A percentile compares a stretch with the other conserved stretches of the same genome.
phyloP scores from a whole-genome alignment of 2,329 filamentous ascomycete species.

The Tolypocladium tundrense region DNA sequence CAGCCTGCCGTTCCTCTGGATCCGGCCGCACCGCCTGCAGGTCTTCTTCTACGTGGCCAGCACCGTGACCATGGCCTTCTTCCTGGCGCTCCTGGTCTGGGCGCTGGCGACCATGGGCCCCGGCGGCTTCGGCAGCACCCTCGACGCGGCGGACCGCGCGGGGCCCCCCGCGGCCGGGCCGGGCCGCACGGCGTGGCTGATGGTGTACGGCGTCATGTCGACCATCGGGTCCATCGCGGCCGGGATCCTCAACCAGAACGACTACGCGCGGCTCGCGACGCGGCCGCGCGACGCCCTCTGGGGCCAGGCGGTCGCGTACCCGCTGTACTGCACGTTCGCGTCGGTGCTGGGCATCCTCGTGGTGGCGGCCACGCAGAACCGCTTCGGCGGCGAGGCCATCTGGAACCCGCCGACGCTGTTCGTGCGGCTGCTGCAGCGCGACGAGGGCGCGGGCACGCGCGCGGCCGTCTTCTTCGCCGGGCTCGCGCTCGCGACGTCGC shows the following conservation, averaged over 20 bases:
- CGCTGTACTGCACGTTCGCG: slow-evolving; percentile 23
- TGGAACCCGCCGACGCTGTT: slow-evolving; percentile 28
- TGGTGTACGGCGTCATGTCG: slow-evolving; percentile 25
- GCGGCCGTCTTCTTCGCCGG: slow-evolving; percentile 28
- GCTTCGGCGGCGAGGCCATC: slow-evolving; percentile 22
- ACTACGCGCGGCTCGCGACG: slow-evolving; percentile 24
- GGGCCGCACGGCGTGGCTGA: slow-evolving; percentile 22
- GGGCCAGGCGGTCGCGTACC: slow-evolving; percentile 24
- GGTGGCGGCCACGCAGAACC: slow-evolving; percentile 26
- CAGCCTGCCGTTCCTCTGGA: slow-evolving; percentile 32
- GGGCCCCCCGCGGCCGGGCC: slow-evolving; percentile 17
- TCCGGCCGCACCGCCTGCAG: slow-evolving; percentile 31
- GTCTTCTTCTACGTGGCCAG: slow-evolving; percentile 30
- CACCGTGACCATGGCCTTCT: slow-evolving; percentile 28
- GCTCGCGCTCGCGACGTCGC: slow-evolving; percentile 22
- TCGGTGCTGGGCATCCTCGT: slow-evolving; percentile 29
- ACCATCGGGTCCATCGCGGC: slow-evolving; percentile 26
- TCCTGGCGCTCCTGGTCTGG: slow-evolving; percentile 32
- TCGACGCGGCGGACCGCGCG: slow-evolving; percentile 10
- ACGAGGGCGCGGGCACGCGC: slow-evolving; percentile 20
- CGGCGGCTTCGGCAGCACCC: slow-evolving; percentile 25
- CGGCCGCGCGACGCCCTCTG: slow-evolving; percentile 20
- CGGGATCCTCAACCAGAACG: slow-evolving; percentile 27
- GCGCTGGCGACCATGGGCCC: slow-evolving; percentile 31
- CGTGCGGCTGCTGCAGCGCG: slow-evolving; percentile 17